Base-by-base conservation (phyloP, 2,329 filamentous ascomycete genomes). In the Dactylella cylindrospora region DNA sequence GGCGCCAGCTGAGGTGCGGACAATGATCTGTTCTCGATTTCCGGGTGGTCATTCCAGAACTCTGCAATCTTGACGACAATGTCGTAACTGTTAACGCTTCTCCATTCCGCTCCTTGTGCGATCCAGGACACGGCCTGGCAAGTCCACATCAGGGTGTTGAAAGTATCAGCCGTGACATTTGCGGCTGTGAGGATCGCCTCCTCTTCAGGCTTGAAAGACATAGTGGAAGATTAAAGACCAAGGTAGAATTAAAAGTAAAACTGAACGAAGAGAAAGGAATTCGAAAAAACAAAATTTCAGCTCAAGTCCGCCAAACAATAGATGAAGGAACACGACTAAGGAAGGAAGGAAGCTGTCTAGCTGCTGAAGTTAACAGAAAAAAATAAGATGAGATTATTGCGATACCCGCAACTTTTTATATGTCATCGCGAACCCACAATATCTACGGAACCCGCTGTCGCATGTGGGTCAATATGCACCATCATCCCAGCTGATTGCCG, bases 161-260 rank as follows among this genome's bases (percentile, higher is more conserved):
- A 55, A 13, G 47, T 41, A 35, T 31, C 15, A 12, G 25, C 51
- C 15, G 40, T 47, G 40, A 55, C 51, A 22, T 55, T 55, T 6
- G 51, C 41, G 32, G 51, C 51, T 29, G 39, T 45, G 19, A 55
- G 35, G 26, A 55, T 55, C 26, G 51, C 51, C 31, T 55, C 41
- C 41, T 46, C 51, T 5, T 32, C 23, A 8, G 23, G 17, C 3
- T 17, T 40, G 2, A 47, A 26, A 23, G 50, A 54, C 50, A 54
- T 54, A 17, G 3, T 39, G 23, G 9, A n/a, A 39, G 3, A 23
- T 53, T 29, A 45, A 25, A 17, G 17, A n/a, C n/a, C n/a, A n/a
- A 29, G 19, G 3, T 15, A 43, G 32, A n/a, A 20, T 33, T 15
- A 45, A 28, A 39, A 38, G 31, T 17, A 23, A 12, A 6, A 23